Base-by-base conservation (phyloP, 495 filamentous ascomycete genomes). In the Pseudevernia furfuracea region DNA sequence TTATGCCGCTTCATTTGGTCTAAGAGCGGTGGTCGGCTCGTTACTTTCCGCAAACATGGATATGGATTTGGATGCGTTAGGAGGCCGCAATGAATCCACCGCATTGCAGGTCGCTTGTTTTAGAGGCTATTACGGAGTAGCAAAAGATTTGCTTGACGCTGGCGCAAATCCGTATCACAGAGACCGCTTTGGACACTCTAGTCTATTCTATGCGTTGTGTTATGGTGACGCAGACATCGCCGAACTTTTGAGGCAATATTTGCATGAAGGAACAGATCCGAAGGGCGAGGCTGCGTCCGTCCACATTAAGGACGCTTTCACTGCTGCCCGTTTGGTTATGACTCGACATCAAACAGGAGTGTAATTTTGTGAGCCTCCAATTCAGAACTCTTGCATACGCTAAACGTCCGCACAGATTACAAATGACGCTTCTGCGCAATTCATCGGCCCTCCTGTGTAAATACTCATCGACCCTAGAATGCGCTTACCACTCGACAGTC, bases 1-100 rank as follows among this genome's bases (percentile, higher is more conserved):
- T 21, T 59, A 59, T 9, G 58, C 58, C 36, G 57, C 57, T 59
- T 59, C 57, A 15, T 59, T 23, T 32, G 58, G 58, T n/a, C 58
- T 59, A 0, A 59, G 37, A 59, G 41, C 34, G 37, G 21, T 59
- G 7, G 58, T 59, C 6, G 6, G 21, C 2, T 41, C 23, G 14
- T 8, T 59, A 32, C 41, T 59, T 36, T 32, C 28, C 30, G 8
- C 30, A 21, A 34, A 34, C 17, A 21, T 3, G 30, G 17, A 34
- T 30, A 55, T 34, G 21, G 52, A 55, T 34, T 1, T 55, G 1
- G 17, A 55, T 4, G 30, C 52, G 1, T 11, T 17, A 32, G 52
- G 52, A 34, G 52, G 52, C 30, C 52, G 52, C 15, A 8, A 34
- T 23, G 28, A 0, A 5, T 55, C 28, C 1, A 34, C 52, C 36